These are phyloP conservation scores for Myrica gale DNA, from an alignment of 306 rosid species.

Conservation along the genomic window DNA sequence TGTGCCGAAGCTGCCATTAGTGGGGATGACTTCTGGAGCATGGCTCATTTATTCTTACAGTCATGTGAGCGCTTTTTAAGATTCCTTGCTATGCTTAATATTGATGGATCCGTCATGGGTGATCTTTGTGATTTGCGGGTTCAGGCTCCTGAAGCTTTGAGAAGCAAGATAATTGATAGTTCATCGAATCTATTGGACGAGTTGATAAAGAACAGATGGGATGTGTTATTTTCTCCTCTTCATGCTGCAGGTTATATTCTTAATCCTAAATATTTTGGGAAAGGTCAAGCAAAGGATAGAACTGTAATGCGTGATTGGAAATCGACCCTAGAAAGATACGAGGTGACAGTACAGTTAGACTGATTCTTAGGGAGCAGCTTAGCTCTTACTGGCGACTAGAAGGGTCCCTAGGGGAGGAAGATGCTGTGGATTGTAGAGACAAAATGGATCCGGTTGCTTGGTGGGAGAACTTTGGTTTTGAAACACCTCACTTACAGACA, in stretches of 20 bases:
- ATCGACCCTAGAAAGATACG: slow-evolving; percentile 46
- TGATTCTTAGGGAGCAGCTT: slow-evolving; percentile 54
- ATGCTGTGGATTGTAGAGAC: slow-evolving; percentile 43
- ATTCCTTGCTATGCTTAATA: slow-evolving; percentile 32
- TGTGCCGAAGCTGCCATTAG: slow-evolving; percentile 44
- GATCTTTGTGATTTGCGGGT: slow-evolving; percentile 53
- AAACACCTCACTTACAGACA: slow-evolving; percentile 47
- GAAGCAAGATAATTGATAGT: slow-evolving; percentile 36
- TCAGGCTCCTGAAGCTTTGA: slow-evolving; percentile 43
- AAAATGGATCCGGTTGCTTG: slow-evolving; percentile 56
- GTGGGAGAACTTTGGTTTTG: slow-evolving; percentile 64
- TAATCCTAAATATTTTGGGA: slow-evolving; percentile 52
- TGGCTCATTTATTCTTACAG: slow-evolving; percentile 34
- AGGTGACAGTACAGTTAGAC: slow-evolving; percentile 37
- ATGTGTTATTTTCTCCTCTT: slow-evolving; percentile 52
- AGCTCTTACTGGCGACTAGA: slow-evolving; percentile 52
- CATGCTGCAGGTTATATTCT: slow-evolving; percentile 56
- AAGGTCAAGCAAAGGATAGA: slow-evolving; percentile 54
- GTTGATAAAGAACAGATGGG: slow-evolving; percentile 54
- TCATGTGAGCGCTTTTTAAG: slow-evolving; percentile 46
- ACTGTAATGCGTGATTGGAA: slow-evolving; percentile 61
- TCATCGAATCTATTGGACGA: slow-evolving; percentile 44
- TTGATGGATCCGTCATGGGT: slow-evolving; percentile 48
- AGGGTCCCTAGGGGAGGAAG: slow-evolving; percentile 52
- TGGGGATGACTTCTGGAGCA: slow-evolving; percentile 48